Conservation (phyloP, 108 stramenopile genomes). For the Mediolabrus comicus region DNA sequence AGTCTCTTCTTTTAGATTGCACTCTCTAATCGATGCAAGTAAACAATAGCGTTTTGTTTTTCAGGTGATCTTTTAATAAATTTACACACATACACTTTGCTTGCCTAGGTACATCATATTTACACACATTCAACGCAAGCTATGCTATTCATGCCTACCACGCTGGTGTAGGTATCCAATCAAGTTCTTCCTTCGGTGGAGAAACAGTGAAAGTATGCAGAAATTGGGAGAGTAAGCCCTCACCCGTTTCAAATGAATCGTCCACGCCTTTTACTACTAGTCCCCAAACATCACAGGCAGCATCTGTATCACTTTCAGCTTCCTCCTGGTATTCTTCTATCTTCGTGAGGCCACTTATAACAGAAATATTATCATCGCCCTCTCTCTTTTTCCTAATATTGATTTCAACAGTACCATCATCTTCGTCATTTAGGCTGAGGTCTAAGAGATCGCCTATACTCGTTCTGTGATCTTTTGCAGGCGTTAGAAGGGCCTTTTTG, state of each 20-base stretch:
- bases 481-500: background rate
- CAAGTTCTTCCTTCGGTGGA: background rate
- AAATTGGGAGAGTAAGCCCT: background rate
- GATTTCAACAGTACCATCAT: background rate
- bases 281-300: background rate
- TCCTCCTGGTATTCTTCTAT: background rate
- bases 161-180: background rate
- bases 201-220: background rate
- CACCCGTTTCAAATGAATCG: background rate
- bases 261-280: background rate
- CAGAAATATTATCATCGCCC: background rate
- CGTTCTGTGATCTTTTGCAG: background rate
- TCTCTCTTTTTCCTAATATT: background rate
- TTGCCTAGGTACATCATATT: background rate
- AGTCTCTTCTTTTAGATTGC: constrained; percentile 29
- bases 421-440: background rate
- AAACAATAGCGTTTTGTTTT: too few species aligned
- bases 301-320: background rate
- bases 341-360: background rate
- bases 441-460: background rate
- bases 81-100: background rate
- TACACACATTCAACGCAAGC: too few species aligned
- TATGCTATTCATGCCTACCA: too few species aligned
- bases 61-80: too few species aligned
- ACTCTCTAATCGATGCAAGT: constrained; percentile 36